Percentiles rank a stretch among this genome's conserved stretches.
Conservation (phyloP, 2,329 filamentous ascomycete species). For the Xylaria sp. region DNA sequence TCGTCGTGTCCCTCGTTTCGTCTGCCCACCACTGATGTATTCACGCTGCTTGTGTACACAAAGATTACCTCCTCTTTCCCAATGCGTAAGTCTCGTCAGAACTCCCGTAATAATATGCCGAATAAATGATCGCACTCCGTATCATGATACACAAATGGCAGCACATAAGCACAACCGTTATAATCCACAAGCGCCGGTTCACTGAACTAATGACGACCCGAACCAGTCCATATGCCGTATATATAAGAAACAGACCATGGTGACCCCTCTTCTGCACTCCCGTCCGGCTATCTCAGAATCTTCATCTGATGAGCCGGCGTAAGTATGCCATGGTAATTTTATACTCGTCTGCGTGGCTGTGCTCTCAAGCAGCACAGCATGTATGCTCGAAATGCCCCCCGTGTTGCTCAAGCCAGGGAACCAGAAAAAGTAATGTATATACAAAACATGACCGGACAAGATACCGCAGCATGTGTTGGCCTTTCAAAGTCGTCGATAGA, state of each 20-base stretch:
- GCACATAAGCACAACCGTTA: background rate
- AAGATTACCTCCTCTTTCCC: conserved; percentile 3
- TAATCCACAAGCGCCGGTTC: conserved; percentile 9
- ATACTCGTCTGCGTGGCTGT: background rate
- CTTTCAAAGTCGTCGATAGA: background rate
- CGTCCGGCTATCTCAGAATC: background rate
- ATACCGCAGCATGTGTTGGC: no score
- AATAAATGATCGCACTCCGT: background rate
- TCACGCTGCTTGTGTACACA: background rate
- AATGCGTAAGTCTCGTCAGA: conserved; percentile 1
- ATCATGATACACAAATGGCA: conserved; percentile 17
- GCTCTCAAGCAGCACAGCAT: background rate
- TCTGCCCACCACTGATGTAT: background rate
- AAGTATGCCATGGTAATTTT: background rate
- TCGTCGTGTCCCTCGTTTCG: background rate
- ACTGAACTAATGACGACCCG: background rate
- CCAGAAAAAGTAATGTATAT: conserved; percentile 13
- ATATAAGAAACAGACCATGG: conserved; percentile 1
- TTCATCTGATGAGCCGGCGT: no score
- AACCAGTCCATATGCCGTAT: background rate
- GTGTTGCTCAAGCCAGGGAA: background rate
- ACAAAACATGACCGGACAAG: conserved; percentile 5
- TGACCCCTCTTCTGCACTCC: background rate
- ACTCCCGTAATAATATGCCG: conserved; percentile 15
- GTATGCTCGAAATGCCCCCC: background rate